Percentiles rank a stretch among this genome's conserved stretches.
Conservation (phyloP, 202 grass and related monocot genomes). For the Setaria viridis region DNA sequence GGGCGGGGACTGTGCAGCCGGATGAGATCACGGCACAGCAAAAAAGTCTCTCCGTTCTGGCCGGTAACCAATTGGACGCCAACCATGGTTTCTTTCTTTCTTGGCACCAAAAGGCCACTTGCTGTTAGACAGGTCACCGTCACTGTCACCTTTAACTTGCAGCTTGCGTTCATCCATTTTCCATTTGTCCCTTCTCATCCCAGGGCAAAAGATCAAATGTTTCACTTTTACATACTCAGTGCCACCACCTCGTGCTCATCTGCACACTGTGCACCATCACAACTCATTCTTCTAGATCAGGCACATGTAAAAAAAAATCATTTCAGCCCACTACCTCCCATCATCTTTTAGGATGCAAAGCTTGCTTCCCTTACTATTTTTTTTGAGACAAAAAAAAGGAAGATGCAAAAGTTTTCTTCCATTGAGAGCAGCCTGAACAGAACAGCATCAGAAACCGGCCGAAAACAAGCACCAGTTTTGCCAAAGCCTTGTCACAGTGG, state of each 20-base stretch:
- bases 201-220: not conserved
- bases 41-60: not conserved
- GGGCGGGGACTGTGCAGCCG: not conserved
- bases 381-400: not conserved
- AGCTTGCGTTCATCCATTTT: not conserved
- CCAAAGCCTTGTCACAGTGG: too few species aligned
- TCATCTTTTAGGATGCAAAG: not conserved
- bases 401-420: not conserved
- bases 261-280: not conserved
- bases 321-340: not conserved
- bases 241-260: not conserved
- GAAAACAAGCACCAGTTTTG: not conserved
- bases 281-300: not conserved
- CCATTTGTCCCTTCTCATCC: not conserved
- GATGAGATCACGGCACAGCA: not conserved
- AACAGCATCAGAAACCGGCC: constrained; percentile 11
- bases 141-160: not conserved
- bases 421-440: not conserved
- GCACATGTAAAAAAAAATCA: not conserved
- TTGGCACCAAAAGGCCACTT: not conserved
- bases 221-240: constrained; percentile 10
- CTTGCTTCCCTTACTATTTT: not conserved
- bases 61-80: not conserved
- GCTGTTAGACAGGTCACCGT: not conserved
- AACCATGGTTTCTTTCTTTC: not conserved